These are phyloP conservation scores for Taphrina wiesneri DNA, from an alignment of 1,139 yeast genomes.

Conservation along the genomic window DNA sequence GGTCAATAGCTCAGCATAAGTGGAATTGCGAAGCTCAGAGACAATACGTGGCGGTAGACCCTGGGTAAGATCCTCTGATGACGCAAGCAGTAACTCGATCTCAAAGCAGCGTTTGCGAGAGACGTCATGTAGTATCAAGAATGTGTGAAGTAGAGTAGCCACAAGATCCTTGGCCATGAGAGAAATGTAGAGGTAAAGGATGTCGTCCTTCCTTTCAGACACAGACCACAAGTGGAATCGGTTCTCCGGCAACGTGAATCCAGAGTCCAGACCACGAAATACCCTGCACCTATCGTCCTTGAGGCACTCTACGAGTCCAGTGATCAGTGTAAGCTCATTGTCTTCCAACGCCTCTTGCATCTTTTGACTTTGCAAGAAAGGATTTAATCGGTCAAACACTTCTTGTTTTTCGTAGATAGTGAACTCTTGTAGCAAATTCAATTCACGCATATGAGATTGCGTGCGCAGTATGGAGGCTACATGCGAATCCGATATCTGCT, in stretches of 20 bases:
- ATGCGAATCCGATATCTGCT: conserved; percentile 6
- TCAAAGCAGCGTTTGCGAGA: conserved; percentile 16
- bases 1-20: conserved; percentile 10
- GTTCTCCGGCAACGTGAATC: conserved; percentile 14
- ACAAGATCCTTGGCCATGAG: conserved; percentile 1
- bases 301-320: background rate
- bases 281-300: conserved; percentile 1
- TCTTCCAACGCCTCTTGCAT: background rate
- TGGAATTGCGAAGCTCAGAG: conserved; percentile 6
- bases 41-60: background rate
- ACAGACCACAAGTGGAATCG: conserved; percentile 17
- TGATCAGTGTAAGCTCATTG: background rate
- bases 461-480: conserved; percentile 4
- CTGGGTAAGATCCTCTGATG: background rate
- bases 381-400: conserved; percentile 9
- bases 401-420: conserved; percentile 17
- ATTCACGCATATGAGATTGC: conserved; percentile 6
- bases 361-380: background rate
- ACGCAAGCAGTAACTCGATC: background rate
- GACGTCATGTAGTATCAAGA: background rate
- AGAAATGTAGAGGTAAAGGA: conserved; percentile 2
- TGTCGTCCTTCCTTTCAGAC: background rate
- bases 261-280: conserved; percentile 17
- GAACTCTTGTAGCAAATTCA: conserved; percentile 5
- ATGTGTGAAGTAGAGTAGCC: conserved; percentile 1